Evolutionary conservation across 768 basidiomycete species (phyloP).

Genomic region (Cubamyces lactineus): DNA sequence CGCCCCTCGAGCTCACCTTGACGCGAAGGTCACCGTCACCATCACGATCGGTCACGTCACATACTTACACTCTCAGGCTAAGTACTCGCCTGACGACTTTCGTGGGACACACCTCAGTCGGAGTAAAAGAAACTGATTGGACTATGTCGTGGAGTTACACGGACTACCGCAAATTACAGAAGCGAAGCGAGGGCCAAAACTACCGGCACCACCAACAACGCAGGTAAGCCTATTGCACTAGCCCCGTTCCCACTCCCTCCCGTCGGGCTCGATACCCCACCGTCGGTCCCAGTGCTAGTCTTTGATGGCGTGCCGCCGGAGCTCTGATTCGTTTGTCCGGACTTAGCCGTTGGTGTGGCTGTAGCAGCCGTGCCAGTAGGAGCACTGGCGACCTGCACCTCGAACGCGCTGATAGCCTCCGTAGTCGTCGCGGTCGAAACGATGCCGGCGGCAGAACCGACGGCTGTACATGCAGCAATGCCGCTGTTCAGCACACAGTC

Average conservation of each 20-base stretch:
- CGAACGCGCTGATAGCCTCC: conserved; percentile 6
- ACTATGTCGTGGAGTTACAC: too few species aligned
- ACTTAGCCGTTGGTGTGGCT: neutral
- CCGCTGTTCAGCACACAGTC: conserved; percentile 10
- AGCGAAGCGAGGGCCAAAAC: neutral
- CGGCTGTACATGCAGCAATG: conserved; percentile 9
- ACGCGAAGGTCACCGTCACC: conserved; percentile 24
- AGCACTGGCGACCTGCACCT: conserved; percentile 6
- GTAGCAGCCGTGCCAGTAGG: neutral
- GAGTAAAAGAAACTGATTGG: too few species aligned
- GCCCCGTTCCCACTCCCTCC: neutral
- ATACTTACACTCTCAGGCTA: neutral
- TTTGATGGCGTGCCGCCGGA: neutral
- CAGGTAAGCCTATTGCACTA: neutral
- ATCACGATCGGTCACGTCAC: conserved; percentile 23
- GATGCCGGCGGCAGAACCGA: neutral
- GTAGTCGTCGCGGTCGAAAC: neutral
- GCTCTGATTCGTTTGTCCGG: neutral
- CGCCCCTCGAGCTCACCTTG: neutral
- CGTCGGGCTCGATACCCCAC: neutral
- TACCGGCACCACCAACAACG: neutral
- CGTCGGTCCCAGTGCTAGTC: neutral
- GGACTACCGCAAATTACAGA: too few species aligned
- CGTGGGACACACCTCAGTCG: too few species aligned
- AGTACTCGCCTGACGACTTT: too few species aligned